Conservation (phyloP, 306 rosid species). For the Cicer cuneatum region DNA sequence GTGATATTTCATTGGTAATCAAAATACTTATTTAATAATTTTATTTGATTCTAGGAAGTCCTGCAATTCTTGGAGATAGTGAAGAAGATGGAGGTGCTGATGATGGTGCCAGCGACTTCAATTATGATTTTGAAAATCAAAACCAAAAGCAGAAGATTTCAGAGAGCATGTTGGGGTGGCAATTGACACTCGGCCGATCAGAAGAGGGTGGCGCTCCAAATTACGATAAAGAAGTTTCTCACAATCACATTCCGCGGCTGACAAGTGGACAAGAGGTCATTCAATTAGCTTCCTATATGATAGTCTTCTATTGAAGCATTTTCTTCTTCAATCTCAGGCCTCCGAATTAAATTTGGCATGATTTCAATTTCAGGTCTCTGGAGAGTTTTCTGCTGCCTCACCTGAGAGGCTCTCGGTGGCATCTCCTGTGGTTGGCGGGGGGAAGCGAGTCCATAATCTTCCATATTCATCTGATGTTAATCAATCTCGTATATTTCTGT, state of each 20-base stretch:
- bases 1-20: not conserved
- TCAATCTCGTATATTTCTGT: slow-evolving; percentile 73
- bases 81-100: slow-evolving; percentile 69
- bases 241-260: slow-evolving; percentile 64
- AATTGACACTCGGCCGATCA: slow-evolving; percentile 67
- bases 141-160: slow-evolving; percentile 87
- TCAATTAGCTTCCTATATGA: slow-evolving; percentile 20
- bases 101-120: slow-evolving; percentile 68
- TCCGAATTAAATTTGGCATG: slow-evolving; percentile 13
- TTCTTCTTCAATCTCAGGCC: not conserved
- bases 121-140: slow-evolving; percentile 75
- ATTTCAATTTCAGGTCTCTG: slow-evolving; percentile 69
- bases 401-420: slow-evolving; percentile 92
- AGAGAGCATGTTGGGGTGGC: slow-evolving; percentile 92
- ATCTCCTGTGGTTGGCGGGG: slow-evolving; percentile 72
- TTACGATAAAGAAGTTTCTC: slow-evolving; percentile 83
- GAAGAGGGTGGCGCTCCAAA: slow-evolving; percentile 68
- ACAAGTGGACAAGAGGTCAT: slow-evolving; percentile 83
- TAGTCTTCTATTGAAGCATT: not conserved
- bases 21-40: not conserved
- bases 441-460: slow-evolving; percentile 69
- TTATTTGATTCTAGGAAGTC: slow-evolving; percentile 72
- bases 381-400: slow-evolving; percentile 95
- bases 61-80: slow-evolving; percentile 81
- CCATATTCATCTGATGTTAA: slow-evolving; percentile 71